A percentile compares a stretch with the other conserved stretches of the same genome.
phyloP scores from a whole-genome alignment of 345 rosid genomes.

The Rhodamnia rubescens region DNA sequence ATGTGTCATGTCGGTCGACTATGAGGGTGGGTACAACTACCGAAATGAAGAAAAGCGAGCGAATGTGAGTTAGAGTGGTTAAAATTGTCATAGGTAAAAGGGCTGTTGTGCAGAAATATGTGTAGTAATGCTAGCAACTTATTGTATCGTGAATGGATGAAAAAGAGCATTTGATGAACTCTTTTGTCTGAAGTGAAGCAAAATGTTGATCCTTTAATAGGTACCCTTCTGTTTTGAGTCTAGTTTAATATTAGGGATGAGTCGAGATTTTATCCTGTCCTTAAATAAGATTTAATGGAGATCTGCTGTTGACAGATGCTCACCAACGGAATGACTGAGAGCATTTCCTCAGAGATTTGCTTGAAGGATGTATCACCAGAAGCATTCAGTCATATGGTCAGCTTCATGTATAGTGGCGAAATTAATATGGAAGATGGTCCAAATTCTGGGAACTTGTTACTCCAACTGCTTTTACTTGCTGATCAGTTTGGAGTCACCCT shows the following conservation, averaged over 20 bases:
- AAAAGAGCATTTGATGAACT: not conserved
- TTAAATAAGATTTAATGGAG: conserved; percentile 1
- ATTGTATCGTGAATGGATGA: not conserved
- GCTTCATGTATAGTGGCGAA: conserved; percentile 79
- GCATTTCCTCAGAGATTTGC: conserved; percentile 48
- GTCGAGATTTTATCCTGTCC: not conserved
- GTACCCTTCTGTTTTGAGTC: not conserved
- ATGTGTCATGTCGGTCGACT: not conserved
- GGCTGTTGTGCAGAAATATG: not conserved
- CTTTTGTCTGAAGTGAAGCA: not conserved
- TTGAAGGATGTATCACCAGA: conserved; percentile 65
- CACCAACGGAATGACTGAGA: conserved; percentile 97
- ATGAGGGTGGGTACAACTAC: not conserved
- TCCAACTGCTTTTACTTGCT: conserved; percentile 75
- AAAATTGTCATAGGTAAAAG: not conserved
- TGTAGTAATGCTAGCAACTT: not conserved
- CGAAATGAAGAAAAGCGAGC: not conserved
- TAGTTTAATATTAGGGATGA: not conserved
- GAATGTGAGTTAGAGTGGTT: not conserved
- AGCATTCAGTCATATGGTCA: conserved; percentile 74
- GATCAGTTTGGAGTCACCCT: conserved; percentile 77
- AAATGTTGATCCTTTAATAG: not conserved
- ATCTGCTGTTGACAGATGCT: conserved; percentile 58
- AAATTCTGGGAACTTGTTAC: conserved; percentile 61
- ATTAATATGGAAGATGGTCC: conserved; percentile 44